Evolutionary conservation across 73 alveolate species (phyloP), one percentile per base, ranked within the genome.

Genomic region (Halteria grandinella): DNA sequence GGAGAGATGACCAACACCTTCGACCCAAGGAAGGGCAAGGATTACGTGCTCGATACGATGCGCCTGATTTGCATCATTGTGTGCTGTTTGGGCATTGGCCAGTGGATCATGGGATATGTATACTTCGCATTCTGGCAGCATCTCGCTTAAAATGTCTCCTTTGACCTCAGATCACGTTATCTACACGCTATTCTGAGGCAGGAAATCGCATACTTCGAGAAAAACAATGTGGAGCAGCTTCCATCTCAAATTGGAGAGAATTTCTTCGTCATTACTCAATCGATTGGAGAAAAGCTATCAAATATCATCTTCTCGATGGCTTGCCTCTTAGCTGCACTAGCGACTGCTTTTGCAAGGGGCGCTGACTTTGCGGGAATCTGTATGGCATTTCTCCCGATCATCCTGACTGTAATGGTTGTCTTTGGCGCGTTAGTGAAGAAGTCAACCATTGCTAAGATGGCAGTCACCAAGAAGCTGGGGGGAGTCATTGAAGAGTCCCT

Each of bases 1-100:
- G 92, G 93, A 3, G 75, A 84, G 1, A 54, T 89, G 86, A 66
- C 88, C 0, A 88, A 84, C 51, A 49, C 93, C 12, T 89, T 89
- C 50, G 69, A 74, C 33, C 71, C 83, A 23, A 21, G 54, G 1
- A 53, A 66, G 11, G 17, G 79, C 7, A 78, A 55, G 12, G 94
- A 79, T 32, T 89, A 86, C 5, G 41, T 59, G 41, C 71, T 55
- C 20, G 33, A 33, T 12, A 12, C 75, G 36, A 87, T 82, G 25
- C 79, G 52, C 0, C 0, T 8, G 33, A 41, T 73, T 28, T 55
- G 83, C 5, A 55, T 75, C 37, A 5, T 4, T 7, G 17, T 63
- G 36, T 14, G 39, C 40, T n/a, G 15, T 17, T 14, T 63, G 36
- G 79, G 48, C 18, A 29, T 63, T 7, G 72, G 48, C 50, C n/a